A percentile compares a stretch with the other conserved stretches of the same genome.
Evolutionary conservation across 345 rosid species (phyloP).

Genomic region (Clarkia xantiana): DNA sequence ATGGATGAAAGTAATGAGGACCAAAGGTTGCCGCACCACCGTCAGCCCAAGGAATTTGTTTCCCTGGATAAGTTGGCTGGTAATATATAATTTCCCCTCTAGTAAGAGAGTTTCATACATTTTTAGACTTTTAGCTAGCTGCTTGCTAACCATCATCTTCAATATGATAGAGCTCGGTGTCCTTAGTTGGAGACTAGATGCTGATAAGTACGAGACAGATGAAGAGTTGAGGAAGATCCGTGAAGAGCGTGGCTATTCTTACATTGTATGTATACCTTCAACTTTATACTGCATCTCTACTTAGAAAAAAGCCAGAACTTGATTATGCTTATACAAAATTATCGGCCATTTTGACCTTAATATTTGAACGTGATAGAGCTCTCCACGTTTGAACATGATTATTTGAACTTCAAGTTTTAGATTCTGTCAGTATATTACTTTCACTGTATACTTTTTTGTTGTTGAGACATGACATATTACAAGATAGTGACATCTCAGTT

Average conservation of each 20-base stretch:
- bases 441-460: too few species aligned
- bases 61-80: constrained; percentile 68
- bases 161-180: constrained; percentile 60
- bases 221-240: constrained; percentile 81
- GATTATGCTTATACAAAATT: too few species aligned
- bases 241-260: constrained; percentile 77
- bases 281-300: not conserved
- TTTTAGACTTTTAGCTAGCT: constrained; percentile 1
- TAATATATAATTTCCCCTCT: constrained; percentile 3
- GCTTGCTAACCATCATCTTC: not conserved
- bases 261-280: constrained; percentile 33
- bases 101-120: not conserved
- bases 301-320: too few species aligned
- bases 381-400: too few species aligned
- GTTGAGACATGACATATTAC: too few species aligned
- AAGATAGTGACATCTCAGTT: too few species aligned
- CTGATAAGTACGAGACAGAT: constrained; percentile 78
- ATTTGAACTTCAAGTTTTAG: too few species aligned
- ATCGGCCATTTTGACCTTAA: too few species aligned
- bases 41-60: constrained; percentile 64
- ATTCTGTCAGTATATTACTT: too few species aligned
- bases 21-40: constrained; percentile 87
- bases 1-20: constrained; percentile 79
- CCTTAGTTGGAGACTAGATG: constrained; percentile 82
- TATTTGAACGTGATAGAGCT: too few species aligned